Evolutionary conservation across 148 eudicot species (phyloP).

Genomic region (Nepenthes gracilis): DNA sequence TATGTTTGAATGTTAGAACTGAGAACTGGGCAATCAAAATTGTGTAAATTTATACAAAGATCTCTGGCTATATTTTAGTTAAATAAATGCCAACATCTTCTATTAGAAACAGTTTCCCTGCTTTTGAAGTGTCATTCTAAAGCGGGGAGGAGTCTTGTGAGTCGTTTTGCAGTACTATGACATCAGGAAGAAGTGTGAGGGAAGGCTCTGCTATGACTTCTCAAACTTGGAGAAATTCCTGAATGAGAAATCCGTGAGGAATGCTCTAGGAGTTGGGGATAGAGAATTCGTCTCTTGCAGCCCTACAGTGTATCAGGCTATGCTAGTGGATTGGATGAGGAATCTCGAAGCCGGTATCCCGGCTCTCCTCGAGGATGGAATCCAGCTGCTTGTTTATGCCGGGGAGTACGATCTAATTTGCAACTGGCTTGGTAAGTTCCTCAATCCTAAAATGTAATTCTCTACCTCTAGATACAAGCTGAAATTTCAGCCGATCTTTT

Average conservation of each 20-base stretch:
- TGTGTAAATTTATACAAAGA: too few relatives aligned
- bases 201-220: conserved; percentile 90
- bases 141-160: not conserved
- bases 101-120: not conserved
- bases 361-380: conserved; percentile 71
- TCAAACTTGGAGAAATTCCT: conserved; percentile 64
- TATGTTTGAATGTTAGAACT: too few relatives aligned
- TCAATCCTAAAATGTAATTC: not conserved
- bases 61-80: too few relatives aligned
- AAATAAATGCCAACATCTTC: not conserved
- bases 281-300: conserved; percentile 84
- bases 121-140: not conserved
- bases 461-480: too few relatives aligned
- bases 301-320: conserved; percentile 65
- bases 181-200: conserved; percentile 78
- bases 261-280: conserved; percentile 68
- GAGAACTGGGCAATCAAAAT: too few relatives aligned
- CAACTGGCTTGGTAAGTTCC: conserved; percentile 82
- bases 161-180: conserved; percentile 64
- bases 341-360: conserved; percentile 92
- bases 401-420: conserved; percentile 96
- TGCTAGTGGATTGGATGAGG: conserved; percentile 94
- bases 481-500: too few relatives aligned
- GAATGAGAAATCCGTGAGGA: conserved; percentile 52
- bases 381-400: conserved; percentile 76